phyloP scores from a whole-genome alignment of 352 stramenopile species.

The Phytopythium montanum region DNA sequence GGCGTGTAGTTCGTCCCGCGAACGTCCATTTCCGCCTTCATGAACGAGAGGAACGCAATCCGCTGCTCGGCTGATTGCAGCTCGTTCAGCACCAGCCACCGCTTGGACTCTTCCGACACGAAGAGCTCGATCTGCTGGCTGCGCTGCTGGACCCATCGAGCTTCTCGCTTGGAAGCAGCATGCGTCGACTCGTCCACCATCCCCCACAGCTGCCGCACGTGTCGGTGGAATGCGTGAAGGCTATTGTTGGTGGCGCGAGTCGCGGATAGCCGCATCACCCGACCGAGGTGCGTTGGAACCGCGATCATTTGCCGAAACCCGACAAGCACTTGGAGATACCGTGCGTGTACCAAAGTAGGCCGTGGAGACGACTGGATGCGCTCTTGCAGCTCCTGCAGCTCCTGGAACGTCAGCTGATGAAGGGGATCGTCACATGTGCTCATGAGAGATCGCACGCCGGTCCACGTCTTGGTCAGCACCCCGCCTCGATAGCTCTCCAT shows the following conservation, averaged over 20 bases:
- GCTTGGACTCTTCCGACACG: constrained; percentile 5
- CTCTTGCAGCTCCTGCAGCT: neutral
- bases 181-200: neutral
- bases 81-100: neutral
- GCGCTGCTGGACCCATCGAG: neutral
- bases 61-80: neutral
- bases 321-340: neutral
- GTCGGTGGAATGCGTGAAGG: constrained; percentile 1
- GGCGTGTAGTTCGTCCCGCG: neutral
- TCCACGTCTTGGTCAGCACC: neutral
- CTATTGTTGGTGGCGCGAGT: neutral
- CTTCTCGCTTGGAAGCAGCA: neutral
- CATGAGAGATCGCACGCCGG: neutral
- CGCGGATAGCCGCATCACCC: neutral
- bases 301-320: neutral
- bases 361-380: neutral
- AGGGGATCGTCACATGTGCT: neutral
- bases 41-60: neutral
- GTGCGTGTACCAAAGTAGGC: neutral
- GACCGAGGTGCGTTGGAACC: neutral
- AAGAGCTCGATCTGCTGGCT: constrained; percentile 5
- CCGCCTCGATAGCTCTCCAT: neutral
- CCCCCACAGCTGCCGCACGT: neutral
- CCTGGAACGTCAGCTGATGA: neutral
- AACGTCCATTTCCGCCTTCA: neutral